Conservation (phyloP, 202 grass and related monocot genomes). For the Cymbopogon flexuosus region DNA sequence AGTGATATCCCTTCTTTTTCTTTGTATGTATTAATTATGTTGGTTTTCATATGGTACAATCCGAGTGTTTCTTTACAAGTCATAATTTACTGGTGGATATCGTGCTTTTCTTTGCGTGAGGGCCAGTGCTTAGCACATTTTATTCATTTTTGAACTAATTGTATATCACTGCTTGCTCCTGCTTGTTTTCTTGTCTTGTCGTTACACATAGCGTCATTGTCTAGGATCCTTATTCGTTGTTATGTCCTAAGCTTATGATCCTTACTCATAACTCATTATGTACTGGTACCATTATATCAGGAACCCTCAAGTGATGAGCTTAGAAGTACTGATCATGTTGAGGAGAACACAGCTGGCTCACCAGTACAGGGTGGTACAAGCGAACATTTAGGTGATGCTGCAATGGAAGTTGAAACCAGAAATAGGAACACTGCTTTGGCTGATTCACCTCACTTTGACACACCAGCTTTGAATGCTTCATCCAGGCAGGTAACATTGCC, state of each 20-base stretch:
- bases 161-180: not conserved
- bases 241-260: conserved; percentile 20
- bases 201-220: conserved; percentile 9
- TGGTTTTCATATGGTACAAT: not conserved
- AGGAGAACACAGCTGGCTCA: conserved; percentile 6
- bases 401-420: conserved; percentile 28
- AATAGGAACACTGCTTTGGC: conserved; percentile 7
- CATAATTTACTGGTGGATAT: conserved; percentile 18
- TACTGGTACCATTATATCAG: conserved; percentile 31
- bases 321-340: conserved; percentile 15
- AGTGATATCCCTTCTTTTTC: not conserved
- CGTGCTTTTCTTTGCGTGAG: not conserved
- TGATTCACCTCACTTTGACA: not conserved
- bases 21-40: conserved; percentile 7
- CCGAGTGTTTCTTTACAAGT: not conserved
- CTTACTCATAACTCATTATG: conserved; percentile 20
- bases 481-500: conserved; percentile 13
- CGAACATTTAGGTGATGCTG: conserved; percentile 30
- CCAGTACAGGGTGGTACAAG: conserved; percentile 4
- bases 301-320: conserved; percentile 7
- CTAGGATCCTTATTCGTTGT: not conserved
- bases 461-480: not conserved
- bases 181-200: conserved; percentile 1
- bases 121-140: not conserved
- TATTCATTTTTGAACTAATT: not conserved